Conservation (phyloP, 768 basidiomycete genomes). For the Lactarius trivialis region DNA sequence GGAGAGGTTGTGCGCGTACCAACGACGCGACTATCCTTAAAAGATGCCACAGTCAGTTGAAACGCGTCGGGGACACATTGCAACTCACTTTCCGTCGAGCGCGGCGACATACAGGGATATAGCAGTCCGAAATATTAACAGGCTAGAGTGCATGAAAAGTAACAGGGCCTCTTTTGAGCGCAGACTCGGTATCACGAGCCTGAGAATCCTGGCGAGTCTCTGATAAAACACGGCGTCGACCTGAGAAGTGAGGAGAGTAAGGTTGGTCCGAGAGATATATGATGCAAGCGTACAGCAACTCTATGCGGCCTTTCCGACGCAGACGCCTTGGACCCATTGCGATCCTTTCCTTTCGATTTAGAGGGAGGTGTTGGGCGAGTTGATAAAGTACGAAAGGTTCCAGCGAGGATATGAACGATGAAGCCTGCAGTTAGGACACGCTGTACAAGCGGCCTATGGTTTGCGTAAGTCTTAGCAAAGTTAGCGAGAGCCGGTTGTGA, state of each 20-base stretch:
- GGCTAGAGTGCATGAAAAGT: constrained; percentile 79
- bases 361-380: constrained; percentile 34
- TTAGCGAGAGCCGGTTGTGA: constrained; percentile 36
- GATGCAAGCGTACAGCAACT: constrained; percentile 53
- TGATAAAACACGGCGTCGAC: constrained; percentile 91
- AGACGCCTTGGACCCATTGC: constrained; percentile 31
- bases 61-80: constrained; percentile 1
- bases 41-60: not conserved
- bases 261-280: not conserved
- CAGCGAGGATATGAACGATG: constrained; percentile 59
- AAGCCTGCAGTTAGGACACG: constrained; percentile 62
- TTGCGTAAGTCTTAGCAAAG: constrained; percentile 48
- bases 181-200: constrained; percentile 83
- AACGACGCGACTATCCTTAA: constrained; percentile 88
- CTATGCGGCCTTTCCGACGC: constrained; percentile 42
- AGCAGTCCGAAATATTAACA: constrained; percentile 84
- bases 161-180: constrained; percentile 84
- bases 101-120: constrained; percentile 92
- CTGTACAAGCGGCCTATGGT: constrained; percentile 67
- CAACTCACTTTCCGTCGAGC: constrained; percentile 74
- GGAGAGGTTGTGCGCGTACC: constrained; percentile 72
- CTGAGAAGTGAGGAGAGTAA: constrained; percentile 32
- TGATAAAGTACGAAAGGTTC: constrained; percentile 54
- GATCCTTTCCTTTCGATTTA: constrained; percentile 32
- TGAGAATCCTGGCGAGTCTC: constrained; percentile 66